These are phyloP conservation scores for Hamamelis virginiana DNA, from an alignment of 164 flowering plant species.

Conservation along the genomic window DNA sequence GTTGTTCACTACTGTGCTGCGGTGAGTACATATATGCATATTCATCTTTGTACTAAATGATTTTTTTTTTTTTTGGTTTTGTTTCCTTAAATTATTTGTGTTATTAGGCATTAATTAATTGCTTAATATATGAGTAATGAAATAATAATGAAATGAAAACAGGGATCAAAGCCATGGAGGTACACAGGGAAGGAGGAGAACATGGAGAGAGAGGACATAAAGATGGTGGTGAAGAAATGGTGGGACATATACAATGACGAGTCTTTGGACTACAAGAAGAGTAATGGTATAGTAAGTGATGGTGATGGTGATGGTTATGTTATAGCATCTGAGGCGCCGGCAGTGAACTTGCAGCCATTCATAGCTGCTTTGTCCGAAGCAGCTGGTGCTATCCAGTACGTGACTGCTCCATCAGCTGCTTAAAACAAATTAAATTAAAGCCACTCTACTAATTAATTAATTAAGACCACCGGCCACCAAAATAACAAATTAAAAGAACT, in stretches of 20 bases:
- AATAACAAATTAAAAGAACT: no score
- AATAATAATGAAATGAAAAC: no score
- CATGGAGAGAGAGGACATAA: slow-evolving; percentile 64
- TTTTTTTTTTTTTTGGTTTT: no score
- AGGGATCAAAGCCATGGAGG: slow-evolving; percentile 72
- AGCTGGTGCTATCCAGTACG: slow-evolving; percentile 27
- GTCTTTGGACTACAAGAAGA: slow-evolving; percentile 39
- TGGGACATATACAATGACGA: slow-evolving; percentile 54
- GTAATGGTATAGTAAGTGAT: no score
- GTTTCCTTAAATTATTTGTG: no score
- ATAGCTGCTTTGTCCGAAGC: slow-evolving; percentile 34
- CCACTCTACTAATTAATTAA: no score
- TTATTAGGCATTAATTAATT: no score
- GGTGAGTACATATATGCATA: no score
- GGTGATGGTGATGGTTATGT: no score
- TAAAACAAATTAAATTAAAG: slow-evolving; percentile 9
- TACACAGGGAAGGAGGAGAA: slow-evolving; percentile 55
- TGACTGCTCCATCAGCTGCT: slow-evolving; percentile 56
- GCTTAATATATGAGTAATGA: no score
- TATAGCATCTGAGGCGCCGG: no score
- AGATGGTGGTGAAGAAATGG: slow-evolving; percentile 60
- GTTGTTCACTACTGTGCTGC: slow-evolving; percentile 50
- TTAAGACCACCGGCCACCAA: no score
- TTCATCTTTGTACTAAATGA: background rate
- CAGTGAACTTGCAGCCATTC: slow-evolving; percentile 31